Evolutionary conservation across 2,329 filamentous ascomycete species (phyloP).

Genomic region (Hypocreales sp.): DNA sequence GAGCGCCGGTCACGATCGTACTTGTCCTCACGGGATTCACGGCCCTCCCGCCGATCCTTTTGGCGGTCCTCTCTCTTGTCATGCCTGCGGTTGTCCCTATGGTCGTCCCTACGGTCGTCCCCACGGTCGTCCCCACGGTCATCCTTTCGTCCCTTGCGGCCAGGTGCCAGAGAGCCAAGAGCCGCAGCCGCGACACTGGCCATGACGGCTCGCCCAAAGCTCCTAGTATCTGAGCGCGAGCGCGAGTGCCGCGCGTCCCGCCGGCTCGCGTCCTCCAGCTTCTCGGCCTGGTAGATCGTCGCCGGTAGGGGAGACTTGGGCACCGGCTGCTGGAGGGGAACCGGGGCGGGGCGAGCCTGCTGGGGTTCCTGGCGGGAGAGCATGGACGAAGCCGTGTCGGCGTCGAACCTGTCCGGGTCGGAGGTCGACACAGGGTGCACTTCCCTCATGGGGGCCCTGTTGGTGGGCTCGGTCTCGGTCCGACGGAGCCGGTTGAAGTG

Average conservation of each 20-base stretch:
- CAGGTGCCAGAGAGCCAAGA: slow-evolving; percentile 22
- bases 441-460: slow-evolving; percentile 32
- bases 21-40: slow-evolving; percentile 6
- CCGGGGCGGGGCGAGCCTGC: slow-evolving; percentile 42
- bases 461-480: slow-evolving; percentile 8
- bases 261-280: slow-evolving; percentile 19
- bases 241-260: slow-evolving; percentile 15
- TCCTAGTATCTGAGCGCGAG: slow-evolving; percentile 20
- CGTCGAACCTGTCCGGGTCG: slow-evolving; percentile 49
- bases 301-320: slow-evolving; percentile 60
- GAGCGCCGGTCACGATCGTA: slow-evolving; percentile 7
- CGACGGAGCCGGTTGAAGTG: slow-evolving; percentile 8
- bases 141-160: slow-evolving; percentile 8
- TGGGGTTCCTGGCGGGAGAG: slow-evolving; percentile 23
- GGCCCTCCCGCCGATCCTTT: slow-evolving; percentile 3
- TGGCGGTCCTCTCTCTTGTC: neutral
- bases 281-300: slow-evolving; percentile 44
- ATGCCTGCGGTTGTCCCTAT: neutral
- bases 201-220: slow-evolving; percentile 27
- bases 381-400: slow-evolving; percentile 31
- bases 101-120: slow-evolving; percentile 3
- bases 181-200: slow-evolving; percentile 32
- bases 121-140: slow-evolving; percentile 8
- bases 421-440: slow-evolving; percentile 52
- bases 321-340: slow-evolving; percentile 73